These are phyloP conservation scores for Agaricus blazei DNA, from an alignment of 768 basidiomycete genomes.

Conservation along the genomic window DNA sequence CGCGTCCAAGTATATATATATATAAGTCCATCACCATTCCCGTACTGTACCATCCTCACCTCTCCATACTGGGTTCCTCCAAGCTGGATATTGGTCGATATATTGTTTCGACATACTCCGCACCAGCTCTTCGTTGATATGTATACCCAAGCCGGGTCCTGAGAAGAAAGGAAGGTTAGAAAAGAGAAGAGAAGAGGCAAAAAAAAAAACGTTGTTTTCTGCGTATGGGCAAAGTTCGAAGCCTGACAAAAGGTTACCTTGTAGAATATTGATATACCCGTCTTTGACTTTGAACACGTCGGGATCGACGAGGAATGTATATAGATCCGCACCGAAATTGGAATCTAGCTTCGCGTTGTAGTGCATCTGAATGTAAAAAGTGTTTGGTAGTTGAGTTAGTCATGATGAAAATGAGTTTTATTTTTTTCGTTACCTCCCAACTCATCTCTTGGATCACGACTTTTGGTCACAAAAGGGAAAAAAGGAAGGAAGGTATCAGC, in stretches of 20 bases:
- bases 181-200: too few species aligned
- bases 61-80: slow-evolving; percentile 54
- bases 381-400: neutral
- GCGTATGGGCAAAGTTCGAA: too few species aligned
- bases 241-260: slow-evolving; percentile 15
- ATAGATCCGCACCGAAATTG: slow-evolving; percentile 42
- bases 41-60: slow-evolving; percentile 48
- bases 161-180: neutral
- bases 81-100: slow-evolving; percentile 33
- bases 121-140: slow-evolving; percentile 56
- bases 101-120: slow-evolving; percentile 28
- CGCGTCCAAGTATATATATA: neutral
- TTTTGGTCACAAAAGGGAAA: slow-evolving; percentile 11
- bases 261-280: slow-evolving; percentile 42
- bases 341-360: slow-evolving; percentile 41
- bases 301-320: slow-evolving; percentile 52
- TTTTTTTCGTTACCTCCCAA: slow-evolving; percentile 35
- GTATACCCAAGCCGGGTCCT: slow-evolving; percentile 59
- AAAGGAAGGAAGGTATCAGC: too few species aligned
- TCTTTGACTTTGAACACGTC: slow-evolving; percentile 48
- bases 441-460: slow-evolving; percentile 67
- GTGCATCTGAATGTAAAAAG: slow-evolving; percentile 43
- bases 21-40: slow-evolving; percentile 39
- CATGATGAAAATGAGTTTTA: neutral
- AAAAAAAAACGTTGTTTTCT: too few species aligned